Evolutionary conservation across 306 rosid species (phyloP).

Genomic region (Senna siamea): DNA sequence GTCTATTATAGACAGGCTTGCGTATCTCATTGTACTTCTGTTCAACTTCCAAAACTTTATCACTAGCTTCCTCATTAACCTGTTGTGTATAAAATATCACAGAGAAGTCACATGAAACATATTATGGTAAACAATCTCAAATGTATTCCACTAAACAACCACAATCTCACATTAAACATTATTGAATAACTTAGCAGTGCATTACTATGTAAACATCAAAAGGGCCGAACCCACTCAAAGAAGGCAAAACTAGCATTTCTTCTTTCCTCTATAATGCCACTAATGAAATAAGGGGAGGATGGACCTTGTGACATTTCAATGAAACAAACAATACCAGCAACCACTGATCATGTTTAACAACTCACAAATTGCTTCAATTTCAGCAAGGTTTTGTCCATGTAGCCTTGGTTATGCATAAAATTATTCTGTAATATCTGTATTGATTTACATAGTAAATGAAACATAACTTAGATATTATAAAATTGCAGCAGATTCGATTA

Average conservation of each 20-base stretch:
- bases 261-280: not conserved
- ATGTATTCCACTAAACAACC: not conserved
- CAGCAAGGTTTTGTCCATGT: not conserved
- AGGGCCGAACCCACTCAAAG: not conserved
- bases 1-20: slow-evolving; percentile 63
- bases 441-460: not conserved
- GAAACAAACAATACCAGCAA: not conserved
- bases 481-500: not conserved
- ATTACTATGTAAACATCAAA: not conserved
- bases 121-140: not conserved
- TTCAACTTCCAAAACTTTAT: slow-evolving; percentile 72
- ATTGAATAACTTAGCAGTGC: not conserved
- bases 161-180: not conserved
- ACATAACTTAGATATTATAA: not conserved
- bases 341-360: not conserved
- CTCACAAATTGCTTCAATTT: not conserved
- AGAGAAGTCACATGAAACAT: slow-evolving; percentile 23
- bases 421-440: not conserved
- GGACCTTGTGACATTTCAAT: not conserved
- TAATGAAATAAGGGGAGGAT: too few relatives aligned
- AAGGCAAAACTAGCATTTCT: not conserved
- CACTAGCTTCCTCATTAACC: slow-evolving; percentile 85
- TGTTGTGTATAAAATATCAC: slow-evolving; percentile 42
- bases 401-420: not conserved
- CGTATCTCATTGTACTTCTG: slow-evolving; percentile 76